Evolutionary conservation across 768 basidiomycete species (phyloP), one percentile per base, ranked within the genome.

Genomic region (Termitomyces sp.): DNA sequence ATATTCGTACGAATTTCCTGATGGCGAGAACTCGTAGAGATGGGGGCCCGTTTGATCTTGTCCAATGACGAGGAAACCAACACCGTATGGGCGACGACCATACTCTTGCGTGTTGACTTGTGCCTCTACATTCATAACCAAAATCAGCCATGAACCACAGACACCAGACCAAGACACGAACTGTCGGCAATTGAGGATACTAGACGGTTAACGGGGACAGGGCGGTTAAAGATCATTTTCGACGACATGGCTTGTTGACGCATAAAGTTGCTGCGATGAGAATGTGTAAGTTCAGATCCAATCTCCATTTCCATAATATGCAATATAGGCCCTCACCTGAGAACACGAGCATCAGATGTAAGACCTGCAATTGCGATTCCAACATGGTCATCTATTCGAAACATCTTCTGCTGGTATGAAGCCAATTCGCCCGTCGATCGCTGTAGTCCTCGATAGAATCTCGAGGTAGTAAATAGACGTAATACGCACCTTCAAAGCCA

Each of bases 351-450:
- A 76, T 99, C 97, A 43, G 91, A 94, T 9, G 97, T 99, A 58
- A 99, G 76, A n/a, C 97, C 97, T 48, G 97, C 97, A 68, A 99
- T 98, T 46, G 95, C 96, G 65, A 99, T 94, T n/a, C 97, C 97
- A 63, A 97, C 87, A 75, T 99, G 97, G 71, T 98, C 94, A 67
- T 99, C 97, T 85, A 99, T 96, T 66, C 94, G 83, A 72, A 96
- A 97, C 88, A 98, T 91, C 82, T 99, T 98, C 77, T 98, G 95
- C 69, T 99, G 97, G 79, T 98, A 98, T n/a, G 92, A 93, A 15
- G 97, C 95, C 50, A 99, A 82, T 70, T 98, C 96, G 56, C 97
- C 97, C 13, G 94, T 95, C 27, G 97, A 98, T 71, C 96, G 84
- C 97, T 99, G 56, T 32, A 25, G 41, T 42, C 15, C 41, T 42